phyloP scores from a whole-genome alignment of 108 stramenopile species.

The Nitzschia inconspicua region DNA sequence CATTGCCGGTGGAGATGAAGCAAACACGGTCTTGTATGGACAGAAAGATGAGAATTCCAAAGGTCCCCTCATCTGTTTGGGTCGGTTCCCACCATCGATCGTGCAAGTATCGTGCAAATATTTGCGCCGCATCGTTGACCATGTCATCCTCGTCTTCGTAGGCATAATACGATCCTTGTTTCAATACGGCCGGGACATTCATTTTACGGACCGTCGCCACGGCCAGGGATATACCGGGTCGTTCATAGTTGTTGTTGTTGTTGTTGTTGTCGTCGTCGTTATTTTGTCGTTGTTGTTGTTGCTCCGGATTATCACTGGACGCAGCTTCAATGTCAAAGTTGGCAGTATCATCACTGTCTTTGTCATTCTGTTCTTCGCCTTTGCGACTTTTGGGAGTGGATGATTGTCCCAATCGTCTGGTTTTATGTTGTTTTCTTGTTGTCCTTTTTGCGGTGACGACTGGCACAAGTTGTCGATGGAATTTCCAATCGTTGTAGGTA shows the following conservation, averaged over 20 bases:
- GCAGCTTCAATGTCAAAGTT: no score
- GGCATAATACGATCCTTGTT: constrained; percentile 68
- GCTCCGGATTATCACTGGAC: no score
- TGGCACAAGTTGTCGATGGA: no score
- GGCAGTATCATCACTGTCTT: no score
- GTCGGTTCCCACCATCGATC: constrained; percentile 58
- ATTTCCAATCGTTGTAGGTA: no score
- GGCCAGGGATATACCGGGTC: constrained; percentile 17
- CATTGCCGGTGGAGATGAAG: constrained; percentile 74
- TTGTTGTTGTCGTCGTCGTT: background rate
- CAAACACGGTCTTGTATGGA: constrained; percentile 79
- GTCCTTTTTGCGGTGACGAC: no score
- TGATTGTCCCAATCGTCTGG: no score
- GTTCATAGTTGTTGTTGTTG: background rate
- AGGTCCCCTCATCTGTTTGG: constrained; percentile 10
- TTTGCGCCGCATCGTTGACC: constrained; percentile 87
- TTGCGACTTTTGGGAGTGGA: background rate
- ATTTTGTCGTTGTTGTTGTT: background rate
- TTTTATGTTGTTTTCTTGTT: no score
- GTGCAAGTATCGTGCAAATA: constrained; percentile 76
- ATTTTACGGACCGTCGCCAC: constrained; percentile 69
- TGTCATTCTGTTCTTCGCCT: no score
- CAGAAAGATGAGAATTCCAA: constrained; percentile 78
- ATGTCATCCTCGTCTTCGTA: constrained; percentile 88
- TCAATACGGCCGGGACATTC: constrained; percentile 66